Evolutionary conservation across 208 protist genomes (phyloP).

Genomic region (Leishmania martiniquensis): DNA sequence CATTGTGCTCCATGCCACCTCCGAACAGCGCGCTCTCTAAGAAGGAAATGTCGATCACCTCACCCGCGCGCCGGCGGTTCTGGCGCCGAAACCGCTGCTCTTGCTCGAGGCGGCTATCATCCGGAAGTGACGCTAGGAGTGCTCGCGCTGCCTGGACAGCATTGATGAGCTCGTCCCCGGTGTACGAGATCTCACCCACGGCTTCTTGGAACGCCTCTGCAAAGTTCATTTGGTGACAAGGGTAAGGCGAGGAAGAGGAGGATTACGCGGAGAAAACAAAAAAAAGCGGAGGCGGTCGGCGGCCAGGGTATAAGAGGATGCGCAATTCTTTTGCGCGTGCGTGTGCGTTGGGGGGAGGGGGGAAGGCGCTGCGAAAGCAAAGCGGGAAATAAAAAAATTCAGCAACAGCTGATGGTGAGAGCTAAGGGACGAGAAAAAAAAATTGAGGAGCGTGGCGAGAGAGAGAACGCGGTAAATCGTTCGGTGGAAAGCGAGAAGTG

Average conservation of each 20-base stretch:
- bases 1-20: background rate
- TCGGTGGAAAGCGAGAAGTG: too few species aligned
- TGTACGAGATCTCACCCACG: background rate
- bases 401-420: too few species aligned
- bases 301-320: background rate
- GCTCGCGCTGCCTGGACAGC: background rate
- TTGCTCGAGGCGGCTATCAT: background rate
- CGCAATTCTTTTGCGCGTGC: background rate
- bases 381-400: too few species aligned
- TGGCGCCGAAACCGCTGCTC: slow-evolving; percentile 15
- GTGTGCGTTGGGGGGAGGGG: background rate
- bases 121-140: slow-evolving; percentile 1
- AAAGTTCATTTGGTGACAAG: background rate
- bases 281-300: background rate
- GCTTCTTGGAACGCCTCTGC: slow-evolving; percentile 1
- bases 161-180: background rate
- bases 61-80: background rate
- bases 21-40: background rate
- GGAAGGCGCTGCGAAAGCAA: background rate
- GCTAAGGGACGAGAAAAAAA: too few species aligned
- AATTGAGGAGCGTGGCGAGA: too few species aligned
- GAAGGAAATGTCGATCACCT: slow-evolving; percentile 14
- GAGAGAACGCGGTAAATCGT: too few species aligned
- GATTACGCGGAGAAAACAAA: background rate
- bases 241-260: background rate